Base-by-base conservation (phyloP, 495 filamentous ascomycete species). In the Aspergillus coremiiformis region DNA sequence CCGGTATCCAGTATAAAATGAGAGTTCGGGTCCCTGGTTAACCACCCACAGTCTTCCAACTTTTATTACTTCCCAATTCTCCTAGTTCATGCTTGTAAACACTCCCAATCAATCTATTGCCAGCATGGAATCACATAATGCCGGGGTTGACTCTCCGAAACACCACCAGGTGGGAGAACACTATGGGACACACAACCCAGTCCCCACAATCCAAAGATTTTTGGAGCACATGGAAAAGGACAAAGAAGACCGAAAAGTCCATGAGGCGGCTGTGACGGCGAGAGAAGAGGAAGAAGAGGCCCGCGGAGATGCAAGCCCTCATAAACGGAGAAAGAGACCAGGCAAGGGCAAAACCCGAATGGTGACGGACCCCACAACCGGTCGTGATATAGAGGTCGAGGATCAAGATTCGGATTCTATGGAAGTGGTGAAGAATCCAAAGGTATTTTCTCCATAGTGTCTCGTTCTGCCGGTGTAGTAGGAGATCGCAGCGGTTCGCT, bases 131-230 rank as follows among this genome's bases (percentile, higher is more conserved):
- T 47, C 63, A n/a, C 49, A 54, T 47, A 54, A 37, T 11, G 49
- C 44, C 19, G 54, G 54, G 45, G 51, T 53, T 17, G 51, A 55
- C 17, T 39, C 54, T 45, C 66, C 69, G 15, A 35, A 63, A 42
- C 52, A 56, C 15, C 69, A 66, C 35, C 66, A 57, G 22, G 59
- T 71, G 5, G 73, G 70, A 23, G 66, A 72, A 54, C 66, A 73
- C 44, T 76, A 70, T 70, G 72, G 71, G 49, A 71, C 61, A 26
- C 60, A 57, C 32, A 93, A 94, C 66, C 84, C 85, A 1, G 78
- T 97, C 42, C 92, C 92, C 2, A 96, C 87, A 42, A 85, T 97
- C 57, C 81, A 87, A 60, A 79, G 89, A 63, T 95, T 95, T 62
- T 75, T 95, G 52, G 80, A 85, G 44, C 78, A 78, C 33, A 77